These are phyloP conservation scores for Heterobasidion parviporum DNA, from an alignment of 1,284 basidiomycete genomes.

Conservation along the genomic window DNA sequence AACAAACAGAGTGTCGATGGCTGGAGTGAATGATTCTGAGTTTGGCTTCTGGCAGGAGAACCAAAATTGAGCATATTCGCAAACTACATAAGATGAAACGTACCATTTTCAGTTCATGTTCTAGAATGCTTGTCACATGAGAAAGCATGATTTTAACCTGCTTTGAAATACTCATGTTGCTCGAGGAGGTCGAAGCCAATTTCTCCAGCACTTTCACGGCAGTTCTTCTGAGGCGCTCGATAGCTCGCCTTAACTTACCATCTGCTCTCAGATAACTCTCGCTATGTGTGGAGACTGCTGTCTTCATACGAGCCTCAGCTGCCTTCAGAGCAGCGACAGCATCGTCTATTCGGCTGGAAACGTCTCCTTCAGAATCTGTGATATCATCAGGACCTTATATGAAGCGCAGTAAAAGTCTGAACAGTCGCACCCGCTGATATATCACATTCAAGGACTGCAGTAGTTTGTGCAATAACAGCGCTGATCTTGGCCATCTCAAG, in stretches of 20 bases:
- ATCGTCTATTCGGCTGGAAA: conserved; percentile 5
- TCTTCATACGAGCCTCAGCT: not conserved
- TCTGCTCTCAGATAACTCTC: conserved; percentile 26
- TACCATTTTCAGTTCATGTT: conserved; percentile 19
- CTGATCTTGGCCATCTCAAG: conserved; percentile 7
- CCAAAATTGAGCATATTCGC: not conserved
- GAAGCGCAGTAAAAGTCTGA: no score
- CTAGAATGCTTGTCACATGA: conserved; percentile 23
- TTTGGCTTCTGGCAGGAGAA: conserved; percentile 18
- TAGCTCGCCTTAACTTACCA: conserved; percentile 47
- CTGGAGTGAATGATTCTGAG: conserved; percentile 34
- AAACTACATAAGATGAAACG: conserved; percentile 5
- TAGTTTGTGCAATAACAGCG: conserved; percentile 9
- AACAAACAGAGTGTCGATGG: conserved; percentile 53
- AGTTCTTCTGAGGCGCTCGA: conserved; percentile 51
- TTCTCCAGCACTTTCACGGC: conserved; percentile 30
- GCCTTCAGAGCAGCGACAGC: conserved; percentile 7
- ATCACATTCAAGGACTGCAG: conserved; percentile 5
- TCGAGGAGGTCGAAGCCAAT: not conserved
- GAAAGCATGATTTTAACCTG: conserved; percentile 17
- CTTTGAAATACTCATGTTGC: conserved; percentile 2
- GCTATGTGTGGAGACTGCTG: conserved; percentile 15
- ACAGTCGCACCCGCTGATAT: not conserved
- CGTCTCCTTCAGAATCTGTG: conserved; percentile 5
- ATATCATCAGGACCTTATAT: not conserved